Evolutionary conservation across 192 early-diverging fungal species (phyloP).

Genomic region (Coemansia guatemalensis): DNA sequence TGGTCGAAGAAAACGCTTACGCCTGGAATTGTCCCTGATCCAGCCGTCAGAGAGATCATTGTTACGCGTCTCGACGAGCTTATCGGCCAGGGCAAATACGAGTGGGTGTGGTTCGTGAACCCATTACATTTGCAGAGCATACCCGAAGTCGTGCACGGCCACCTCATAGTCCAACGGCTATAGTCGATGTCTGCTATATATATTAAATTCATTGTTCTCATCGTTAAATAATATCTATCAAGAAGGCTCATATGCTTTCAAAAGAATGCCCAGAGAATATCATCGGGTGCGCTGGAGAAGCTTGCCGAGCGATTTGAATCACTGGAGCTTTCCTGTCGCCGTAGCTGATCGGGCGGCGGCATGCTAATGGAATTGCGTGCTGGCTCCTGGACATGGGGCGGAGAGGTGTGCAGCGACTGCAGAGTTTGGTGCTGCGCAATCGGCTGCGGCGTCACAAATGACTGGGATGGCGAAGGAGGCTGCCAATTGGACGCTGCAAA

Average conservation of each 20-base stretch:
- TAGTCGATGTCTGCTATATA: background rate
- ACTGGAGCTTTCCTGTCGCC: background rate
- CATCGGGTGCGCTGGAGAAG: slow-evolving; percentile 13
- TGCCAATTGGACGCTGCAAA: slow-evolving; percentile 38
- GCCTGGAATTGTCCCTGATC: slow-evolving; percentile 23
- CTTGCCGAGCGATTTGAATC: slow-evolving; percentile 3
- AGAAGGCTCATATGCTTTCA: background rate
- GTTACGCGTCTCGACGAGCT: slow-evolving; percentile 18
- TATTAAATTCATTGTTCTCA: background rate
- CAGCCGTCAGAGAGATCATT: slow-evolving; percentile 14
- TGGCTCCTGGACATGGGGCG: background rate
- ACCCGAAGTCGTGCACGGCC: slow-evolving; percentile 42
- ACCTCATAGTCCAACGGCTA: slow-evolving; percentile 23
- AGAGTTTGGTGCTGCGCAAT: background rate
- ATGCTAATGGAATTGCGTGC: slow-evolving; percentile 6
- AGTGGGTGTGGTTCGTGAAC: slow-evolving; percentile 54
- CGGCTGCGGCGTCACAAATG: background rate
- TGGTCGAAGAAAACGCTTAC: slow-evolving; percentile 48
- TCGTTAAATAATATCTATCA: background rate
- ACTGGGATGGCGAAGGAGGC: slow-evolving; percentile 29
- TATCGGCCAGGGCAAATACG: slow-evolving; percentile 26
- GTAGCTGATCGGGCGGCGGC: slow-evolving; percentile 4
- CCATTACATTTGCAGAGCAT: slow-evolving; percentile 53
- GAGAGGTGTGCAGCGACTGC: background rate
- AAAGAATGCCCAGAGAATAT: slow-evolving; percentile 12